Evolutionary conservation across 2,329 filamentous ascomycete species (phyloP), one percentile per base, ranked within the genome.

Genomic region (Sclerotinia glacialis): DNA sequence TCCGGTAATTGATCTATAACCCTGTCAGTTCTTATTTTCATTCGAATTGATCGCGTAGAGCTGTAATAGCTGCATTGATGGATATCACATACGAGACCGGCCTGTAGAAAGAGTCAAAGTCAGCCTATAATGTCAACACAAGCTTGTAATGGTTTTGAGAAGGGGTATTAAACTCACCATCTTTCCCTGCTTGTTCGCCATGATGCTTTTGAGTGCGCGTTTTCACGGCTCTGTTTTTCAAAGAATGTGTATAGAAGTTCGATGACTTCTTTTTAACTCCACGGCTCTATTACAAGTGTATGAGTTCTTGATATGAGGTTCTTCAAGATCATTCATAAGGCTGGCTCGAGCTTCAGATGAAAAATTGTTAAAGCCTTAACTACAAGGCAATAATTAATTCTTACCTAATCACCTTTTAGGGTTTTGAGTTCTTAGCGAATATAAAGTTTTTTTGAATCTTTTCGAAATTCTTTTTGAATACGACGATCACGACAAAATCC

Each of bases 141-240:
- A 77, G 79, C 75, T 77, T 77, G 76, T 75, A 78, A 74, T 78
- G 74, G 64, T 71, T 67, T 34, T 73, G 74, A 75, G 73, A 75
- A 73, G 71, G 69, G 70, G 69, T 69, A 70, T 71, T 65, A 67
- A 68, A 88, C 92, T 85, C 84, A 98, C 95, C 95, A 99, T 98
- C 86, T 99, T 98, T 82, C 95, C 95, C 82, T 97, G 93, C 81
- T 97, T 96, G 86, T 97, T 94, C 78, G 89, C 86, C 88, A 89
- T 89, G 73, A 79, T 88, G 77, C 8, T 74, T 71, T 74, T 77
- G 72, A 65, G 76, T 78, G 80, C 79, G 70, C 74, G 72, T 71
- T 65, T 52, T 56, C 46, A 67, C 73, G 72, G 71, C 80, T 77
- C 74, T 71, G 50, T 49, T 66, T 74, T 77, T 74, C 73, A 76